A percentile compares a stretch with the other conserved stretches of the same genome.
Evolutionary conservation across 805 yeast genomes (phyloP).

Genomic region (Metschnikowia bowlesiae): DNA sequence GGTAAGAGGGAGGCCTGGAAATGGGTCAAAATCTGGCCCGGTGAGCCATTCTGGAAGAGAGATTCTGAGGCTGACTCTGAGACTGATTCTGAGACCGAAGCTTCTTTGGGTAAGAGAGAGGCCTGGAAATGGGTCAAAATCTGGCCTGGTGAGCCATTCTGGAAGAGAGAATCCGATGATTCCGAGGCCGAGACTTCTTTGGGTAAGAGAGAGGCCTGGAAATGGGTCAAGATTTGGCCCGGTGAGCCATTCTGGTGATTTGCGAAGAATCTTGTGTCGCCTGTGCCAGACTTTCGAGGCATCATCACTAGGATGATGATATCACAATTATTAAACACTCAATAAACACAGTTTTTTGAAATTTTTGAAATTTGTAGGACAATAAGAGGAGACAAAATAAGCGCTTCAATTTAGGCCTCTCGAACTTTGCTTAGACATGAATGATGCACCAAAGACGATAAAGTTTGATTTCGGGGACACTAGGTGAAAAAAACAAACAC

Average conservation of each 20-base stretch:
- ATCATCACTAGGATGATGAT: neutral
- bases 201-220: slow-evolving; percentile 1
- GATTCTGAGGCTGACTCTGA: slow-evolving; percentile 6
- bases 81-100: neutral
- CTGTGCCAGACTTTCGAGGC: neutral
- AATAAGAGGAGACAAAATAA: too few relatives aligned
- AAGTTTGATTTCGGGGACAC: too few relatives aligned
- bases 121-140: neutral
- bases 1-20: slow-evolving; percentile 15
- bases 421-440: too few relatives aligned
- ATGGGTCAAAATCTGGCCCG: slow-evolving; percentile 12
- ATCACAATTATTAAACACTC: neutral
- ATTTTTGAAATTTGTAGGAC: neutral
- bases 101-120: neutral
- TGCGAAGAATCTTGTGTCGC: too few relatives aligned
- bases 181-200: slow-evolving; percentile 8
- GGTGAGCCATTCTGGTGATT: slow-evolving; percentile 10
- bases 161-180: slow-evolving; percentile 12
- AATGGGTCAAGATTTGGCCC: neutral
- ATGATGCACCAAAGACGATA: too few relatives aligned
- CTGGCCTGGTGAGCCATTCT: slow-evolving; percentile 6
- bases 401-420: too few relatives aligned
- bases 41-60: slow-evolving; percentile 14
- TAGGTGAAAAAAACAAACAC: too few relatives aligned
- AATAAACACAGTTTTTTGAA: neutral